phyloP scores from a whole-genome alignment of 495 filamentous ascomycete species.

The Margaritispora aquatica region DNA sequence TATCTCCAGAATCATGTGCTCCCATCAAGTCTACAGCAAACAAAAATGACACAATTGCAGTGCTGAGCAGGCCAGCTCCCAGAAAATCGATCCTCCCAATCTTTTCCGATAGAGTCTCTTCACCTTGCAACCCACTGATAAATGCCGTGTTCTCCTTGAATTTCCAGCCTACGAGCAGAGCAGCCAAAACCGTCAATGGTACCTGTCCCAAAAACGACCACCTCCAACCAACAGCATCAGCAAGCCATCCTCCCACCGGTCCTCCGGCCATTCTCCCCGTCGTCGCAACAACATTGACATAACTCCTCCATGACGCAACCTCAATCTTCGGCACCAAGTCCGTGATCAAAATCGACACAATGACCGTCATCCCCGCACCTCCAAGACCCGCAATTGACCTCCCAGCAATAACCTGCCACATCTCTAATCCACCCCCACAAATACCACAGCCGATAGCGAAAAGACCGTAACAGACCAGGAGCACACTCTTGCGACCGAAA shows the following conservation, averaged over 20 bases:
- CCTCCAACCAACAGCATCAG: conserved; percentile 62
- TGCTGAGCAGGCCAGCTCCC: neutral
- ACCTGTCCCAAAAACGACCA: conserved; percentile 26
- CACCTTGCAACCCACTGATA: neutral
- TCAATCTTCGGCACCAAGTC: conserved; percentile 60
- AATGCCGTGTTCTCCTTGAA: neutral
- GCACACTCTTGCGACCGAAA: conserved; percentile 38
- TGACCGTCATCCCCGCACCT: conserved; percentile 48
- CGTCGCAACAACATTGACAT: conserved; percentile 58
- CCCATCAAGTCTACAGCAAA: neutral
- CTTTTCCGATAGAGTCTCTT: neutral
- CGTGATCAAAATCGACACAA: conserved; percentile 54
- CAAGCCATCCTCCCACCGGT: conserved; percentile 56
- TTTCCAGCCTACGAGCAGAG: neutral
- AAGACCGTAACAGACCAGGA: conserved; percentile 34
- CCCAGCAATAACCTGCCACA: conserved; percentile 45
- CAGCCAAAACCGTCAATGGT: conserved; percentile 5
- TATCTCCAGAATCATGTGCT: neutral
- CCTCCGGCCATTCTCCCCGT: conserved; percentile 57
- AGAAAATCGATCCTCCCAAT: conserved; percentile 5
- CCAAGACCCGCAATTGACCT: conserved; percentile 54
- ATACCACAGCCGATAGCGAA: conserved; percentile 32
- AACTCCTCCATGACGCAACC: conserved; percentile 59
- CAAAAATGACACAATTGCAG: neutral
- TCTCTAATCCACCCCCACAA: conserved; percentile 27